Evolutionary conservation across 257 asterid genomes (phyloP).

Genomic region (Solanum etuberosum): DNA sequence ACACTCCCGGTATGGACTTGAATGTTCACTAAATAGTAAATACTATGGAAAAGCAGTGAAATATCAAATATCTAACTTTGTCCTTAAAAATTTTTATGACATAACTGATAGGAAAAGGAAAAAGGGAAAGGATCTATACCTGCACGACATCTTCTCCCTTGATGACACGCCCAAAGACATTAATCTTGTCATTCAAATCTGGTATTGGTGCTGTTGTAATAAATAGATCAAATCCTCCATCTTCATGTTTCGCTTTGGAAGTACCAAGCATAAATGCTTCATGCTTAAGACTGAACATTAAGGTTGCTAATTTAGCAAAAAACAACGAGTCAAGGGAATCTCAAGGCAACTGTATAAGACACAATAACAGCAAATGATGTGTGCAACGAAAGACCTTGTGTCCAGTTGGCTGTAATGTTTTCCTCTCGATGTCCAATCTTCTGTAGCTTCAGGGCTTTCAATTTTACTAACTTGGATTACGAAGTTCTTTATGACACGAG

Average conservation of each 20-base stretch:
- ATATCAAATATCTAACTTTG: neutral
- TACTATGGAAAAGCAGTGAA: neutral
- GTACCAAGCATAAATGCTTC: slow-evolving; percentile 98
- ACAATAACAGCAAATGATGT: neutral
- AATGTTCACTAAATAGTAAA: neutral
- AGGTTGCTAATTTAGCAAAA: neutral
- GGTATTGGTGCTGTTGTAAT: slow-evolving; percentile 94
- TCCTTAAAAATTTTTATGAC: neutral
- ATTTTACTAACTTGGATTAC: slow-evolving; percentile 80
- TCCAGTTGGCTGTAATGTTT: slow-evolving; percentile 76
- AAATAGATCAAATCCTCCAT: slow-evolving; percentile 62
- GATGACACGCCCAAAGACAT: slow-evolving; percentile 78
- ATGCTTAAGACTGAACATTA: slow-evolving; percentile 46
- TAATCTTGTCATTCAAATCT: slow-evolving; percentile 65
- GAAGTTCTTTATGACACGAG: slow-evolving; percentile 76
- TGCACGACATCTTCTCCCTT: slow-evolving; percentile 96
- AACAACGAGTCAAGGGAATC: neutral
- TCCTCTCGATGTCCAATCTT: slow-evolving; percentile 88
- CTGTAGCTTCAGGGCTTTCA: slow-evolving; percentile 50
- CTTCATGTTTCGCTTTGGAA: slow-evolving; percentile 54
- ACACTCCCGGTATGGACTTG: neutral
- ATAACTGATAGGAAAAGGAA: neutral
- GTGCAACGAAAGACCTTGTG: slow-evolving; percentile 47
- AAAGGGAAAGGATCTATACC: slow-evolving; percentile 25
- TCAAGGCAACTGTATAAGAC: neutral